Evolutionary conservation across 352 stramenopile genomes (phyloP).

Genomic region (Globisporangium irregulare): DNA sequence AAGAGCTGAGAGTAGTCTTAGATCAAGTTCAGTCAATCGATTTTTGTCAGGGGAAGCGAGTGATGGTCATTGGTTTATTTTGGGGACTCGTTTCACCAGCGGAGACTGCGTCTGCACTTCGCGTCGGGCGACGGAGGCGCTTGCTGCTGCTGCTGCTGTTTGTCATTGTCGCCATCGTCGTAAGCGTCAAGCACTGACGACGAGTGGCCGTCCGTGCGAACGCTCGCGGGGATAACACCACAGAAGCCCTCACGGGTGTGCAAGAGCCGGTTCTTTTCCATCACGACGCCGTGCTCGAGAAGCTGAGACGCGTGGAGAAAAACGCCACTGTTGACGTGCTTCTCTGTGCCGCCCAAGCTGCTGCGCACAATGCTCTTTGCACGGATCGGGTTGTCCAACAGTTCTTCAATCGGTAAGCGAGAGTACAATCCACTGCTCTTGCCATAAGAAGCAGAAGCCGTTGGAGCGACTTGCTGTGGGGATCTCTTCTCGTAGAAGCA

Average conservation of each 20-base stretch:
- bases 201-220: background rate
- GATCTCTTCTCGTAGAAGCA: background rate
- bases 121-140: background rate
- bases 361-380: slow-evolving; percentile 3
- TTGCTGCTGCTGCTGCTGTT: background rate
- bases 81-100: background rate
- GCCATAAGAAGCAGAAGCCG: background rate
- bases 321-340: background rate
- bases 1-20: background rate
- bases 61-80: background rate
- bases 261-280: background rate
- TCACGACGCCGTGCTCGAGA: background rate
- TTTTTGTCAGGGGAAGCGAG: background rate
- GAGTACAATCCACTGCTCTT: background rate
- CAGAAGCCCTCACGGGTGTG: background rate
- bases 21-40: no score
- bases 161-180: background rate
- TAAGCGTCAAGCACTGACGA: background rate
- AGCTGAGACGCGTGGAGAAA: background rate
- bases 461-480: background rate
- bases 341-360: background rate
- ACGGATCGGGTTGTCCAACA: slow-evolving; percentile 1
- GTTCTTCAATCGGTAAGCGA: slow-evolving; percentile 4
- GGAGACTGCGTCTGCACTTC: background rate
- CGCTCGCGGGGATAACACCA: background rate